Conservation (phyloP, 1,284 basidiomycete species). For the Fomitiporia mediterranea region DNA sequence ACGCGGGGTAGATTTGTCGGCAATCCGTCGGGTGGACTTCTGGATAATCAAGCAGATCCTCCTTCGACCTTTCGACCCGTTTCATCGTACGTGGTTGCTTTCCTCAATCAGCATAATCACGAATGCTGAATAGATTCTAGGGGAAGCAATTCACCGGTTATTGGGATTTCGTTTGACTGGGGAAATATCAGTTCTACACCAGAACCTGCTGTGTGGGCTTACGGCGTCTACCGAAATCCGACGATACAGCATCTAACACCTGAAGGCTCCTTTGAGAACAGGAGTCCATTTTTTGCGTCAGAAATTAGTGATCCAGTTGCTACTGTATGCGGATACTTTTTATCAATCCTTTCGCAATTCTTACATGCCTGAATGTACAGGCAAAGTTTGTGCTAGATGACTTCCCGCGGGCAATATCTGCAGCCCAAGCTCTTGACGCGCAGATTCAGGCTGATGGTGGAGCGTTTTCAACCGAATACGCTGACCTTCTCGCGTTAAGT, state of each 20-base stretch:
- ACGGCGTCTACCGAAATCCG: constrained; percentile 40
- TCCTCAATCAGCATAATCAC: neutral
- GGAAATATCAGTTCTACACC: constrained; percentile 24
- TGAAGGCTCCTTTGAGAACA: constrained; percentile 23
- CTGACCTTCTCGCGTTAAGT: constrained; percentile 35
- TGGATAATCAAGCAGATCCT: constrained; percentile 8
- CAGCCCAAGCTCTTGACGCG: constrained; percentile 34
- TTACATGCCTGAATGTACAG: neutral
- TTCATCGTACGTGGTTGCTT: neutral
- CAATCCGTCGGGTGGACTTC: neutral
- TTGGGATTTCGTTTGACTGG: constrained; percentile 32
- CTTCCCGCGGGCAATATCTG: constrained; percentile 30
- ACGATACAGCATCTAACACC: constrained; percentile 31
- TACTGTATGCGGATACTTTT: neutral
- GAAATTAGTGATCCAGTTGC: constrained; percentile 22
- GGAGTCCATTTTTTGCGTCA: constrained; percentile 32
- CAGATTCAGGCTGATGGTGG: constrained; percentile 31
- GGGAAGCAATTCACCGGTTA: constrained; percentile 30
- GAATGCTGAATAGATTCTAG: too few species aligned
- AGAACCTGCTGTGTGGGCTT: constrained; percentile 33
- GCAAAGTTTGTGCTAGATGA: constrained; percentile 37
- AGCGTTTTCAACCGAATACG: constrained; percentile 32
- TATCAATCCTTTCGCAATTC: neutral
- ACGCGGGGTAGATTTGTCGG: neutral
- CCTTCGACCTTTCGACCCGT: constrained; percentile 3